Evolutionary conservation across 805 yeast species (phyloP), one percentile per base, ranked within the genome.

Genomic region (Metschnikowia amazonensis): DNA sequence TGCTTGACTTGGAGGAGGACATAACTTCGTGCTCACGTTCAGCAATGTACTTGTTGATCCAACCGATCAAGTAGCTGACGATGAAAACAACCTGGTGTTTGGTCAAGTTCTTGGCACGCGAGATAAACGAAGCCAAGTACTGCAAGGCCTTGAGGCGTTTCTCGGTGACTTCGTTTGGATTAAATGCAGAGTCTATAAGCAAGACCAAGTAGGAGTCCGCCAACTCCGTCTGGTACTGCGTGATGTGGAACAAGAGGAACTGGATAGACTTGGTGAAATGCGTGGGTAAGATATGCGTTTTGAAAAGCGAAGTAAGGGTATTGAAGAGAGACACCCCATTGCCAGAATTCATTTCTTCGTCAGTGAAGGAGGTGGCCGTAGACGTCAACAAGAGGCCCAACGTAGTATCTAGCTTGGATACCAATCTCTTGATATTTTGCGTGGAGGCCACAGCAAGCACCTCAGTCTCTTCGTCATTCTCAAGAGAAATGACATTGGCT

Each of bases 241-340:
- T 80, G 20, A 84, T 74, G 52, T 82, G 82, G 65, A 92, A 92
- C 63, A 90, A 64, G 21, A 90, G 69, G 60, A 86, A 92, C 65
- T 92, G 99, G 18, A 88, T 82, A 33, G 89, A 83, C 58, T 87
- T 81, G 10, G 98, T 92, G 62, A 85, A 84, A 64, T 90, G 96
- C 1, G 99, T 94, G 20, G 97, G 95, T 49, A 92, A 70, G 32
- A 94, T 78, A 55, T 88, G 94, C 1, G 89, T 76, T 58, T 81
- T 82, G 74, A 92, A 92, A 21, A 87, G 70, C 1, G 90, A 79
- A 1, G 86, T 78, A 45, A 94, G 69, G 2, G 87, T 83, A 53
- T 83, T 84, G 68, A 83, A 92, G 13, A 87, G 67, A 11, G 74
- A 65, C 6, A 88, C 77, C 1, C 89, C 88, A 46, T 77, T 80